Evolutionary conservation across 148 eudicot genomes (phyloP), one percentile per base, ranked within the genome.

Genomic region (Spergularia bocconei): DNA sequence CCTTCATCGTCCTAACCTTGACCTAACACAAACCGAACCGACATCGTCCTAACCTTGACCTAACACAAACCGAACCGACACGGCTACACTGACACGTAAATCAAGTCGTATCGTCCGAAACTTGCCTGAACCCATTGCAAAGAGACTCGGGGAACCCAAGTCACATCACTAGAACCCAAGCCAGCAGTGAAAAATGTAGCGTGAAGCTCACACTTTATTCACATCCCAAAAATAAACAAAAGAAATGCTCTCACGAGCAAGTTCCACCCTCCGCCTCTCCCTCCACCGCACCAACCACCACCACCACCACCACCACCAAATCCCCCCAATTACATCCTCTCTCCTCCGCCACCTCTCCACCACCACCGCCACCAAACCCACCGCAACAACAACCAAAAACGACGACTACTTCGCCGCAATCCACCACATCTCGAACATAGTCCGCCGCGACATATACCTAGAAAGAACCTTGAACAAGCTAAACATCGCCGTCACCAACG

Each of bases 391-490:
- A 63, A 39, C 64, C 67, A 44, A 88, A 12, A 89, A 88, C 21
- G 98, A 93, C 78, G 86, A 86, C 55, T 94, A 94, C 85, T 94
- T 87, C 78, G 93, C 97, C 36, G 83, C 90, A 7, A 75, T 94
- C 59, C 93, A 92, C 84, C 96, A 94, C 81, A 92, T 94, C 70
- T 92, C 98, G 82, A 89, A 87, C 86, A 90, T 94, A 1, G 96
- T 94, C n/a, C 88, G 91, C 19, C 88, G 89, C 29, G 98, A 94
- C 78, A 85, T 86, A 59, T 91, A 88, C 88, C 74, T 94, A 75
- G 98, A 94, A 70, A 80, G 96, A 74, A 94, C 98, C 63, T 91
- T 94, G 41, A 90, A 90, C 79, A 90, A 91, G 77, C 85, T 92
- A 79, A 82, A 77, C 33, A 78, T 91, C 19, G 80, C 89, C 66